Evolutionary conservation across 2,329 filamentous ascomycete genomes (phyloP).

Genomic region (Calonectria crousiana): DNA sequence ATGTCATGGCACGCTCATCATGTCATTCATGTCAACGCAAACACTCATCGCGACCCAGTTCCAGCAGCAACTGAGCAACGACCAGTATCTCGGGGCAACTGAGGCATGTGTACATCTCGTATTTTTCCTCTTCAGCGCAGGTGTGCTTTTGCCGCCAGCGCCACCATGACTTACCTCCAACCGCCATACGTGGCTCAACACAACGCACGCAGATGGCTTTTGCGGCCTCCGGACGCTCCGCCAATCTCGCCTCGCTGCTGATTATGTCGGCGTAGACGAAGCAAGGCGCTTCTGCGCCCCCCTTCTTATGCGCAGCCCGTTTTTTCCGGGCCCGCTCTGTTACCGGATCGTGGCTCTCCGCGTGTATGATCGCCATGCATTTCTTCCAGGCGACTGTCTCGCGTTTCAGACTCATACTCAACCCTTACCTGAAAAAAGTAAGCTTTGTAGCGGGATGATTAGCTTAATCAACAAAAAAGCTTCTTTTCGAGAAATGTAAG

Average conservation of each 20-base stretch:
- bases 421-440: not conserved
- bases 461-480: not conserved
- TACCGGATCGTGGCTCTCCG: slow-evolving; percentile 23
- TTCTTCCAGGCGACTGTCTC: not conserved
- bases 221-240: not conserved
- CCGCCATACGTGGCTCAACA: slow-evolving; percentile 13
- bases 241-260: not conserved
- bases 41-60: not conserved
- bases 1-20: slow-evolving; percentile 4
- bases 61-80: not conserved
- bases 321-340: slow-evolving; percentile 15
- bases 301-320: not conserved
- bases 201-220: not conserved
- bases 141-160: not conserved
- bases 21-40: not conserved
- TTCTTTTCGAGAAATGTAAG: not conserved
- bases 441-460: not conserved
- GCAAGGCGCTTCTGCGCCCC: not conserved
- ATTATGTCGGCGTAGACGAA: not conserved
- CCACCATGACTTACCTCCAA: not conserved
- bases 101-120: not conserved
- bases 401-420: slow-evolving; percentile 15
- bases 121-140: not conserved
- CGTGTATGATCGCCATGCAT: slow-evolving; percentile 16
- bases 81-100: not conserved